Base-by-base conservation (phyloP, 441 rosid species). In the Flueggea neowawraea region DNA sequence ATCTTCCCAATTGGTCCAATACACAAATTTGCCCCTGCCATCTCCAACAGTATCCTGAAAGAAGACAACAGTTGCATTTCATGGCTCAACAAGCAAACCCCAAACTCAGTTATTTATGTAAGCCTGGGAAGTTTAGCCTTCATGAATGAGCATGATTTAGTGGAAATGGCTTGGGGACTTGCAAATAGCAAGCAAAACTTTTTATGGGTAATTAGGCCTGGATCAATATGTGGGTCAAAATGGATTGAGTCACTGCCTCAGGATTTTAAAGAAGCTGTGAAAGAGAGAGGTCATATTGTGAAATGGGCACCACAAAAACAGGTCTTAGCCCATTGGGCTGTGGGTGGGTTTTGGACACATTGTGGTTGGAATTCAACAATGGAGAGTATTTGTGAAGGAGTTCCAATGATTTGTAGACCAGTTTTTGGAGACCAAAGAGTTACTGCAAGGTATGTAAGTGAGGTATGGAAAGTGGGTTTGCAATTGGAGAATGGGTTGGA, bases 351-450 rank as follows among this genome's bases (percentile, higher is more conserved):
- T 69, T 62, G 76, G 59, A 84, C 75, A 13, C 95, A 80, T 6
- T 69, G 73, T 10, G 86, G 91, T 6, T 85, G 89, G 91, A 84
- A 84, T 51, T 84, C 90, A 1, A 79, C 73, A 0, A 4, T 84
- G 11, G 89, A 84, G 58, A 81, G 86, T n/a, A 36, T 84, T 1
- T 43, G 65, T 4, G 63, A 69, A 1, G 83, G 91, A 0, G 80
- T 78, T 31, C 89, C 93, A 6, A 61, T 86, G 83, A 57, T 84
- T 3, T 82, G 84, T 45, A 82, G 84, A 77, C 82, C 93, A 0
- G 64, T 72, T 33, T 81, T 81, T 43, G 89, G 80, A 0, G 88
- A 86, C 60, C 89, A 88, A 52, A 67, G 43, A 58, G 64, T 77
- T 48, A 81, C 71, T 39, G 81, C 75, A 3, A 68, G 71, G 69